Evolutionary conservation across 805 yeast genomes (phyloP).

Genomic region (Kazachstania martiniae): DNA sequence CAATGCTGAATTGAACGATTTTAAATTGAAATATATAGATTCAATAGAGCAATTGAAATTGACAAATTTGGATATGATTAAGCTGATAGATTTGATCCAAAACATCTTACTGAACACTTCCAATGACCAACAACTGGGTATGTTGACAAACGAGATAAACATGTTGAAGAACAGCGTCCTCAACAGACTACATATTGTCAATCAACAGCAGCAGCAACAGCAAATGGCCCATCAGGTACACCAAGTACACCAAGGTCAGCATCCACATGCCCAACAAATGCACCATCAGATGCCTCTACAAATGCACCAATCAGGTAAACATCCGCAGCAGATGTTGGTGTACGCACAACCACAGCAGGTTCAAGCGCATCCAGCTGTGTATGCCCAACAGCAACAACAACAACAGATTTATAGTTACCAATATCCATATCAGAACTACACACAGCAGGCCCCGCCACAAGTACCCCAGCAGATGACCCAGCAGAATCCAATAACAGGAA

Average conservation of each 20-base stretch:
- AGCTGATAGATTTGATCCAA: conserved; percentile 4
- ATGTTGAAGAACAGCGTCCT: neutral
- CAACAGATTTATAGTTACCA: conserved; percentile 3
- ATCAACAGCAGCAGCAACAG: conserved; percentile 5
- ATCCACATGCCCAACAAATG: conserved; percentile 1
- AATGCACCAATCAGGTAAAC: too few relatives aligned
- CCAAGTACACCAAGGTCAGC: too few relatives aligned
- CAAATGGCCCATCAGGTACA: conserved; percentile 3
- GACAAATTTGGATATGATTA: conserved; percentile 6
- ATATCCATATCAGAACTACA: neutral
- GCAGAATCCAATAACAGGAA: too few relatives aligned
- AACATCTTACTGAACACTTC: neutral
- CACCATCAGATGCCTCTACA: too few relatives aligned
- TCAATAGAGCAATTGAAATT: conserved; percentile 1
- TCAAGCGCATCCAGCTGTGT: too few relatives aligned
- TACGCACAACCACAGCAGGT: too few relatives aligned
- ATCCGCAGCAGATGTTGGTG: too few relatives aligned
- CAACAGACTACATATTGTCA: neutral
- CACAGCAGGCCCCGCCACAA: neutral
- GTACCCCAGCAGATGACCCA: neutral
- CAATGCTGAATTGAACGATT: too few relatives aligned
- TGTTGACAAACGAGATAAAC: neutral
- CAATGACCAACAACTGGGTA: neutral
- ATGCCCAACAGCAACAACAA: conserved; percentile 6
- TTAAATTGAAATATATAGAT: too few relatives aligned